These are phyloP conservation scores for Acanthochlamys bracteata DNA, from an alignment of 106 monocot genomes.

Conservation along the genomic window DNA sequence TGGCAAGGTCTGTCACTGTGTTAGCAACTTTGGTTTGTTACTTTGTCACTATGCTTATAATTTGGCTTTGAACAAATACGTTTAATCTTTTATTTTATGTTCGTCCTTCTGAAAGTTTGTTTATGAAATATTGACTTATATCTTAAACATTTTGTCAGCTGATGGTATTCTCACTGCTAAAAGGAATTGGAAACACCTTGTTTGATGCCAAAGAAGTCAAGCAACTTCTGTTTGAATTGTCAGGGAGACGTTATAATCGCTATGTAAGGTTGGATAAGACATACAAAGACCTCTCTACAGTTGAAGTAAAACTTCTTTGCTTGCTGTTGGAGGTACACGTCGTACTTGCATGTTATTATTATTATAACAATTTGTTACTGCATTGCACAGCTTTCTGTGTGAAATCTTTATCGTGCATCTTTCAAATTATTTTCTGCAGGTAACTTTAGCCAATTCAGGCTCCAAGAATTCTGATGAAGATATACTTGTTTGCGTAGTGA, in stretches of 20 bases:
- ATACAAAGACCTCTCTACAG: constrained; percentile 24
- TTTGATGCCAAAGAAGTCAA: constrained; percentile 40
- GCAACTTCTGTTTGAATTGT: constrained; percentile 41
- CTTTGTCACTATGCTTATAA: too few relatives aligned
- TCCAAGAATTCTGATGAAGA: constrained; percentile 20
- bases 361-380: too few relatives aligned
- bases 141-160: constrained; percentile 42
- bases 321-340: constrained; percentile 69
- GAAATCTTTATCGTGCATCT: too few relatives aligned
- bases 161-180: constrained; percentile 47
- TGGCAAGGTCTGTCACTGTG: constrained; percentile 58
- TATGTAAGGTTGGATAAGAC: constrained; percentile 4
- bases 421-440: constrained; percentile 18
- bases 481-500: constrained; percentile 21
- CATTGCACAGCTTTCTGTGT: too few relatives aligned
- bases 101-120: not conserved
- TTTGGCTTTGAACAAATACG: too few relatives aligned
- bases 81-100: not conserved
- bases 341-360: too few relatives aligned
- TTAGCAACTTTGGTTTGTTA: not conserved
- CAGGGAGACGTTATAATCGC: constrained; percentile 32
- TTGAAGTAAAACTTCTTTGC: constrained; percentile 65
- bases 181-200: constrained; percentile 49
- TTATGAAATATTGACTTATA: too few relatives aligned
- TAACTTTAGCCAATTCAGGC: constrained; percentile 20